Evolutionary conservation across 805 yeast species (phyloP).

Genomic region (Suhomyces faveliae): DNA sequence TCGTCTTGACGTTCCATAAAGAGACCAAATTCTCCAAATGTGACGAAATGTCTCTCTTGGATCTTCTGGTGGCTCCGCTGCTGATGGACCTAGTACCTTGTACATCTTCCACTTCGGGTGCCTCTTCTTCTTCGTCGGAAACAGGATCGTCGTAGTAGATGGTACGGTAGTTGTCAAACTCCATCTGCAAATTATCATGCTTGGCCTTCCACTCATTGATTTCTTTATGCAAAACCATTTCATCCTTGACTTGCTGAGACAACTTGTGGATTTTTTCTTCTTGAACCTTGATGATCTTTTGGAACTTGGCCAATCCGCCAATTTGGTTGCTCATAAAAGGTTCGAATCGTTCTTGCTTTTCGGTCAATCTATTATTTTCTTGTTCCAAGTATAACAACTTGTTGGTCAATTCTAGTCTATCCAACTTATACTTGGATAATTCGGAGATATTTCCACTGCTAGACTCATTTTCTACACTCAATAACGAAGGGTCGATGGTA

Average conservation of each 20-base stretch:
- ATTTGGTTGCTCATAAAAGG: constrained; percentile 54
- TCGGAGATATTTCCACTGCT: constrained; percentile 20
- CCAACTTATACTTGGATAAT: constrained; percentile 40
- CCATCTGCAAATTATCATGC: constrained; percentile 43
- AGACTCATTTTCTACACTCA: constrained; percentile 17
- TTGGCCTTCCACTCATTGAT: constrained; percentile 48
- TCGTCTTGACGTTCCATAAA: constrained; percentile 28
- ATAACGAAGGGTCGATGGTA: constrained; percentile 24
- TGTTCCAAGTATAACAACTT: constrained; percentile 44
- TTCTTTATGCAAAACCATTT: constrained; percentile 45
- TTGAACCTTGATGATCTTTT: constrained; percentile 54
- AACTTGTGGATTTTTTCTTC: constrained; percentile 44
- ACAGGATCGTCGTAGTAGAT: constrained; percentile 33
- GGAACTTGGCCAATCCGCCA: constrained; percentile 51
- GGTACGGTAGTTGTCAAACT: constrained; percentile 40
- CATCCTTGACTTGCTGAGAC: constrained; percentile 40
- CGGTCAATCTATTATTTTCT: constrained; percentile 44
- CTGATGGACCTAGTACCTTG: constrained; percentile 21
- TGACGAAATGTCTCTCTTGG: constrained; percentile 30
- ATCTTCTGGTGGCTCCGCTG: constrained; percentile 22
- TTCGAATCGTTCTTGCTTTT: constrained; percentile 46
- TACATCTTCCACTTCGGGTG: constrained; percentile 8
- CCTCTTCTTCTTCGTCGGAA: constrained; percentile 24
- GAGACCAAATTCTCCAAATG: constrained; percentile 36
- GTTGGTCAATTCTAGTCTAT: constrained; percentile 43